Evolutionary conservation across 2,329 filamentous ascomycete species (phyloP), one percentile per base, ranked within the genome.

Genomic region (Aspergillus fischeri): DNA sequence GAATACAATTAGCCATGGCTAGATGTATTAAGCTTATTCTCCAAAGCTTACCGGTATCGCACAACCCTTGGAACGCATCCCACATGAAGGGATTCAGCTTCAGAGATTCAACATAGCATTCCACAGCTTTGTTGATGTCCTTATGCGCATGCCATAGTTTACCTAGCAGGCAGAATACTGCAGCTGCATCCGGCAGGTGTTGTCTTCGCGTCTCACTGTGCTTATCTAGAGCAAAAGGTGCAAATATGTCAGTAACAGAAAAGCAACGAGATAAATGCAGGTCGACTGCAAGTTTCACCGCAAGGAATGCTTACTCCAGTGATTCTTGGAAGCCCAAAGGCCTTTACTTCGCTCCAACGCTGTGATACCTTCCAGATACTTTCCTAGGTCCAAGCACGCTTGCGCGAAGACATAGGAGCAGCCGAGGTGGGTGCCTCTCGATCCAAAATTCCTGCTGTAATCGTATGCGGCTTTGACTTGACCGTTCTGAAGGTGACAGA

Each of bases 21-120:
- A 47, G 35, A 21, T 41, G 11, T 17, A n/a, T 5, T 11, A 50
- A 3, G 14, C 14, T 20, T 25, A 32, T 5, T 10, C 11, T 4
- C 25, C 21, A 44, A 49, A 49, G 63, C 73, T 66, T 72, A 78
- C 84, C 86, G 47, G 84, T 90, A 69, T 97, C 92, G 71, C 92
- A 96, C 7, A 99, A 82, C 17, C 86, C 88, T 24, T 88, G 86
- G 67, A 97, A 97, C 0, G 93, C 92, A 79, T 99, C 94, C 94
- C 94, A 99, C 84, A 96, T 94, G 74, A 97, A 93, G 1, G 94
- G 92, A 68, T 97, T 99, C 54, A 87, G 74, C 75, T 92, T 95
- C 66, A 99, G 78, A 5, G 92, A 86, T 59, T 95, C 91, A 64
- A 96, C 91, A 70, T 94, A 97, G 72, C 86, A 91, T 63, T 89